These are phyloP conservation scores for Penicillium manginii DNA, from an alignment of 495 filamentous ascomycete genomes.

Conservation along the genomic window DNA sequence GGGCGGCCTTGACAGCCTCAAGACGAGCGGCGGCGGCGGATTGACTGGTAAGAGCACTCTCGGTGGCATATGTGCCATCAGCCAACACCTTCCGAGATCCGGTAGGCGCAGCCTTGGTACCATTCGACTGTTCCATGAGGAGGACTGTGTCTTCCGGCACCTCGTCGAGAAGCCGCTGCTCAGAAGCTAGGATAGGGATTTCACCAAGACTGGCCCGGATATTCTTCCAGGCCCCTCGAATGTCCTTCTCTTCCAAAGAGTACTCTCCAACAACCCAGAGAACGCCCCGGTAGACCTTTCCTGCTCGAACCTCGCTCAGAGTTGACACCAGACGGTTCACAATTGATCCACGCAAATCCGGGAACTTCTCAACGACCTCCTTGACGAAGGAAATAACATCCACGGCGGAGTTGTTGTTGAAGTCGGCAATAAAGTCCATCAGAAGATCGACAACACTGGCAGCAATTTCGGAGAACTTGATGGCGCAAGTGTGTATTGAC, in stretches of 20 bases:
- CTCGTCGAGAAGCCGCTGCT: slow-evolving; percentile 87
- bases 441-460: slow-evolving; percentile 93
- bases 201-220: slow-evolving; percentile 94
- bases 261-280: slow-evolving; percentile 99
- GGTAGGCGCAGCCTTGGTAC: slow-evolving; percentile 75
- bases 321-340: slow-evolving; percentile 88
- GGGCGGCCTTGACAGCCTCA: slow-evolving; percentile 94
- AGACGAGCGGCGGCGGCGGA: slow-evolving; percentile 87
- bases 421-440: slow-evolving; percentile 99
- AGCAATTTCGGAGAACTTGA: slow-evolving; percentile 98
- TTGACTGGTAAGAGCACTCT: slow-evolving; percentile 92
- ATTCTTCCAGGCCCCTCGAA: slow-evolving; percentile 94
- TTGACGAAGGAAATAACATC: slow-evolving; percentile 99
- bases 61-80: slow-evolving; percentile 96
- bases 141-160: slow-evolving; percentile 68
- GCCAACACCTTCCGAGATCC: slow-evolving; percentile 91
- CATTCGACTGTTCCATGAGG: slow-evolving; percentile 76
- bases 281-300: slow-evolving; percentile 95
- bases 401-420: slow-evolving; percentile 94
- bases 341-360: slow-evolving; percentile 82
- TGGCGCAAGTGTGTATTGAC: slow-evolving; percentile 96
- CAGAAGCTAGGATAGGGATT: slow-evolving; percentile 94
- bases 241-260: slow-evolving; percentile 89
- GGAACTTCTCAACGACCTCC: slow-evolving; percentile 98
- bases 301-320: slow-evolving; percentile 89